Base-by-base conservation (phyloP, 2,329 filamentous ascomycete genomes). In the Penicillium brasilianum region DNA sequence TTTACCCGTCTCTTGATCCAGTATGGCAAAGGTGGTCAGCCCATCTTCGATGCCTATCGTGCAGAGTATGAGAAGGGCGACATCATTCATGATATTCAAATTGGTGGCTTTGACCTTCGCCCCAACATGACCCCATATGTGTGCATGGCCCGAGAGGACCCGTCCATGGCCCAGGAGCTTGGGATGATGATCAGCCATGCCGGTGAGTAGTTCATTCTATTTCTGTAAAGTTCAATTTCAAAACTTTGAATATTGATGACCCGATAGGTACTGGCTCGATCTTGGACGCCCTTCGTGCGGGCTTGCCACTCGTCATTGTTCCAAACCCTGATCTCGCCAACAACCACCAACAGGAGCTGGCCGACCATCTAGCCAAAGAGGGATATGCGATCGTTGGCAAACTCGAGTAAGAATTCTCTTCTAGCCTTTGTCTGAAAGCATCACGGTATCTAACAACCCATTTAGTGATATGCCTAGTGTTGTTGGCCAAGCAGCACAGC, bases 271-370 rank as follows among this genome's bases (percentile, higher is more conserved):
- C 94, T 13, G 95, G 95, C 9, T 93, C 92, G 3, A 93, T 98
- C 30, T 83, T 98, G 0, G 92, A 93, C 74, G 92, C 89, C 0
- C 85, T 96, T 64, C 87, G 91, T 46, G 81, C 90, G 55, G 85
- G 87, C 14, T 81, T 93, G 0, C 89, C 91, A 2, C 81, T 98
- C n/a, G 85, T 99, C 53, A 92, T 97, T 0, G 93, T 99, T 2
- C 91, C 94, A 2, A 99, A 99, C 75, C 84, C 87, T 1, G 82
- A 83, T 7, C 84, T 99, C 0, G 84, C 97, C 69, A 88, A 96
- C 72, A 94, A 99, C 71, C 95, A 99, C 74, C 95, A 99, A 77
- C 85, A 87, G 20, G 92, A 98, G 75, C 85, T 99, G 57, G 94
- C 94, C 0, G 82, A 88, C 53, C 88, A 91, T 66, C 84, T 98